Evolutionary conservation across 257 asterid genomes (phyloP), one percentile per base, ranked within the genome.

Genomic region (Mitragyna speciosa): DNA sequence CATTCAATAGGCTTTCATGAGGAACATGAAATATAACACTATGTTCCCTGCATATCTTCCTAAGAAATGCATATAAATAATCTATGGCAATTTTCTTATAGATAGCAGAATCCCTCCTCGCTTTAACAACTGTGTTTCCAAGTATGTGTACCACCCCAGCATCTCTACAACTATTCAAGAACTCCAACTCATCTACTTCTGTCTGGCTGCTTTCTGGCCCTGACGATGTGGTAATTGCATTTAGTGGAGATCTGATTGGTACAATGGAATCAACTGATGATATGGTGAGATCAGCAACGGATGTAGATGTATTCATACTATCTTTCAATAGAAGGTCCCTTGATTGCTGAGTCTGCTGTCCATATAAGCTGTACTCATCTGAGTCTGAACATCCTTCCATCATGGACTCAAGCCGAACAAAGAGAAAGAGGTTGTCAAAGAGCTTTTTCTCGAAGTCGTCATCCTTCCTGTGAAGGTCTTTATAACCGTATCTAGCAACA

Each of bases 331-430:
- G 78, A 26, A 49, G 67, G 16, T 86, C 91, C 67, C 78, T 83
- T 12, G 97, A 91, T 71, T 79, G 94, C 75, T 84, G 93, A 30
- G 94, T 91, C 78, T 86, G 91, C 85, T 91, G 97, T 10, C 95
- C 98, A 4, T 91, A 89, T 30, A 92, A 65, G 77, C 99, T 92
- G 84, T 89, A 89, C 67, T 91, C 97, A 24, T 95, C 99, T 0
- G 99, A 95, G 78, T 95, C 99, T 0, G 99, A 93, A 66, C 91
- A 95, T 43, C 97, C 97, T 78, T 95, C 99, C 99, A 95, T 95
- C 98, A 95, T 92, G 0, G 94, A 74, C 90, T 95, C 99, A 0
- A 95, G 96, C 14, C 98, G 92, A 22, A 95, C 96, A 70, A 95
- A 93, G 82, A 49, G 80, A 89, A 95, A 93, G 14, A 93, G 92